Percentiles rank a stretch among this genome's conserved stretches.
These are phyloP conservation scores for Diaporthe sp. DNA, from an alignment of 2,329 filamentous ascomycete species.

Conservation along the genomic window DNA sequence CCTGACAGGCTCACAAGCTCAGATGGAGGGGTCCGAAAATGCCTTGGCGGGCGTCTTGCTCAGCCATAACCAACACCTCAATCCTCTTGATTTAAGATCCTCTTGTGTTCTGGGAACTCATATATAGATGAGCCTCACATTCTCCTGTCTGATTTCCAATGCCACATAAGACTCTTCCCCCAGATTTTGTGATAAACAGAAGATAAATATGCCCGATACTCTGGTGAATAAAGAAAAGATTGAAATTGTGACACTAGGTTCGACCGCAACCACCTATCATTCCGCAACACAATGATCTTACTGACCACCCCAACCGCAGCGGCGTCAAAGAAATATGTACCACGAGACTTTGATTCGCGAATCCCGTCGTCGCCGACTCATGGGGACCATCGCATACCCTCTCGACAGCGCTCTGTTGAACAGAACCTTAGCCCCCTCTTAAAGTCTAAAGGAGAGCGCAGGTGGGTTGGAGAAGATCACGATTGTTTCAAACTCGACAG, in stretches of 20 bases:
- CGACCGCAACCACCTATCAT: not conserved
- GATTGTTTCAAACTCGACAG: constrained; percentile 11
- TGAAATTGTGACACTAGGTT: not conserved
- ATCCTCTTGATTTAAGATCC: not conserved
- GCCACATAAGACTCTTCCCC: not conserved
- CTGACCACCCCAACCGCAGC: not conserved
- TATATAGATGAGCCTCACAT: too few relatives aligned
- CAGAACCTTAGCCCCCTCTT: not conserved
- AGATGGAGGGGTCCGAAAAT: not conserved
- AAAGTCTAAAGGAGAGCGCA: not conserved
- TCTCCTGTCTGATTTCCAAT: not conserved
- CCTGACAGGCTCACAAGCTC: not conserved
- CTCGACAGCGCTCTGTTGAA: not conserved
- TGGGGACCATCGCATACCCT: not conserved
- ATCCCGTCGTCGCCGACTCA: not conserved
- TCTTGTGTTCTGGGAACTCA: not conserved
- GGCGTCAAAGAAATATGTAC: not conserved
- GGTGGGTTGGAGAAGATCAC: not conserved
- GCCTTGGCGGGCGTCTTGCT: not conserved
- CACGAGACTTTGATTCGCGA: not conserved
- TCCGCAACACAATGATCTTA: not conserved
- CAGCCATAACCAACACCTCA: not conserved
- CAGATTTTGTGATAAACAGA: not conserved
- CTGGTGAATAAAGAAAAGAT: not conserved
- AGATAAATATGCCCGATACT: not conserved